These are phyloP conservation scores for Emericellopsis cladophorae DNA, from an alignment of 2,329 filamentous ascomycete species.

Conservation along the genomic window DNA sequence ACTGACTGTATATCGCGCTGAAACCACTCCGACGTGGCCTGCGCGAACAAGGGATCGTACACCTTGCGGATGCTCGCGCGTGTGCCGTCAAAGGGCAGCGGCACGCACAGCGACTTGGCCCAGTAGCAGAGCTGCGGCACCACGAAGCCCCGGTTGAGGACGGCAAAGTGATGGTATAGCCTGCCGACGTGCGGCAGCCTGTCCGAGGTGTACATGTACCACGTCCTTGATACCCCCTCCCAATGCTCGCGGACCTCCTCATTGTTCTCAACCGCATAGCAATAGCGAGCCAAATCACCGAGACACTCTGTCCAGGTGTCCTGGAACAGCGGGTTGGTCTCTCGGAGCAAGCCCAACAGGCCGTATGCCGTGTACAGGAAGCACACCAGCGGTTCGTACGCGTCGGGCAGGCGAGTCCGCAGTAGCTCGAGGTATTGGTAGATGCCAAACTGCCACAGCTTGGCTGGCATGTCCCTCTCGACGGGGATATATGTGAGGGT, in stretches of 20 bases:
- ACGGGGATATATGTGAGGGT: constrained; percentile 56
- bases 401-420: constrained; percentile 59
- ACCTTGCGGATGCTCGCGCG: constrained; percentile 58
- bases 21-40: constrained; percentile 10
- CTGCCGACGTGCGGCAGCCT: constrained; percentile 63
- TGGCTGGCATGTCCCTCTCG: constrained; percentile 82
- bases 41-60: constrained; percentile 44
- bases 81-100: constrained; percentile 53
- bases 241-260: constrained; percentile 68
- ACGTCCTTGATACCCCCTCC: constrained; percentile 67
- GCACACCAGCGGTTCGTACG: constrained; percentile 77
- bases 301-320: constrained; percentile 93
- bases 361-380: constrained; percentile 86
- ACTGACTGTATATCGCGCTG: no score
- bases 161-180: constrained; percentile 80
- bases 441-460: constrained; percentile 92
- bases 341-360: constrained; percentile 78
- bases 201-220: constrained; percentile 77
- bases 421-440: constrained; percentile 73
- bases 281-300: constrained; percentile 71
- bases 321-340: constrained; percentile 71
- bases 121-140: constrained; percentile 65
- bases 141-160: constrained; percentile 56
- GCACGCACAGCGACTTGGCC: constrained; percentile 55
- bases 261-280: constrained; percentile 83